Evolutionary conservation across 306 rosid species (phyloP).

Genomic region (Cyclanthera cordifolia): DNA sequence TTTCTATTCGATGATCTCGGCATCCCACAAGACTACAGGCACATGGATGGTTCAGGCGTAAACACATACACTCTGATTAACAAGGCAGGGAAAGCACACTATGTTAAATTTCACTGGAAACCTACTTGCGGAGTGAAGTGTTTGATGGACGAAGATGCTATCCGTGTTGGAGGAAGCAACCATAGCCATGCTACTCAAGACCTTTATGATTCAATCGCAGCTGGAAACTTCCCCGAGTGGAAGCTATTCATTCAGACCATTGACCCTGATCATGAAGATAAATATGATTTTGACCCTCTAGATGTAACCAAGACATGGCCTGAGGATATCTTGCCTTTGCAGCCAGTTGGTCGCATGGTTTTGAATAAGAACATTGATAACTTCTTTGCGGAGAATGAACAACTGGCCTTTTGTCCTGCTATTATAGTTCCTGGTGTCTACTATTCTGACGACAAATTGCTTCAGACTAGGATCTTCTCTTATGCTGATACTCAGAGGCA

Average conservation of each 20-base stretch:
- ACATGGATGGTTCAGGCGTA: constrained; percentile 91
- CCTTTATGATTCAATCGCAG: constrained; percentile 81
- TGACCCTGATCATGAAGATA: constrained; percentile 84
- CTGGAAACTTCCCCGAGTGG: constrained; percentile 98
- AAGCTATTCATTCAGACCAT: constrained; percentile 76
- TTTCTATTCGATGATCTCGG: constrained; percentile 80
- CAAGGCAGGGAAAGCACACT: constrained; percentile 64
- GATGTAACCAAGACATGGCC: constrained; percentile 97
- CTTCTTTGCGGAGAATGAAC: constrained; percentile 95
- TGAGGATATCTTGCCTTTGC: constrained; percentile 85
- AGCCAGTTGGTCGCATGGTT: constrained; percentile 93
- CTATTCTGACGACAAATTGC: constrained; percentile 85
- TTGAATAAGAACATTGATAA: constrained; percentile 82
- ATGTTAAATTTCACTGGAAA: constrained; percentile 86
- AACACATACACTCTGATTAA: constrained; percentile 68
- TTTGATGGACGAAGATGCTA: constrained; percentile 76
- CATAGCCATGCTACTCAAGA: constrained; percentile 97
- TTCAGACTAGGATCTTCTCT: constrained; percentile 78
- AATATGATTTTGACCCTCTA: constrained; percentile 84
- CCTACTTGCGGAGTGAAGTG: constrained; percentile 71
- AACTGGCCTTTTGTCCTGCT: constrained; percentile 81
- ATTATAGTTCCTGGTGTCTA: constrained; percentile 72
- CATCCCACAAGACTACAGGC: constrained; percentile 84
- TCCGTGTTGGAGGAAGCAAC: constrained; percentile 76
- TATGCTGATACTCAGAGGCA: constrained; percentile 89